phyloP scores from a whole-genome alignment of 2,329 filamentous ascomycete genomes.

The Alternaria consortialis region DNA sequence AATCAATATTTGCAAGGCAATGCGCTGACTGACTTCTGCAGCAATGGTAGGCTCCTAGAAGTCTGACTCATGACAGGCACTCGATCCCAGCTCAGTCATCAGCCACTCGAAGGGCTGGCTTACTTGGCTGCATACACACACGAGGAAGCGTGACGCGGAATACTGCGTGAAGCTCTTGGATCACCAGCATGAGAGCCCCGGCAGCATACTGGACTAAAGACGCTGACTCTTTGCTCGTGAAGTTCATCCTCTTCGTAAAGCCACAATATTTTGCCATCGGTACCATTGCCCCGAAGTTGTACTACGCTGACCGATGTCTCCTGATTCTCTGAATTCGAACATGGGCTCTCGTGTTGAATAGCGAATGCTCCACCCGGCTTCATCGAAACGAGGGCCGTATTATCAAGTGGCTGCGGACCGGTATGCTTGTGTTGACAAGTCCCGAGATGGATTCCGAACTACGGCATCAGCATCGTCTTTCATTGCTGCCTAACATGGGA shows the following conservation, averaged over 20 bases:
- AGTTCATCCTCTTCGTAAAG: not conserved
- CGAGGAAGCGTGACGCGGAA: not conserved
- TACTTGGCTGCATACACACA: not conserved
- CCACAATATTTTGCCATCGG: not conserved
- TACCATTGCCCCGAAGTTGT: not conserved
- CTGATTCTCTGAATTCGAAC: not conserved
- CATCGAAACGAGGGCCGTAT: not conserved
- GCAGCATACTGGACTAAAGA: not conserved
- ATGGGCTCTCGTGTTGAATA: not conserved
- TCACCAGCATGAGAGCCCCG: not conserved
- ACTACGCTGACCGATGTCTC: not conserved
- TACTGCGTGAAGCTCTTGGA: not conserved
- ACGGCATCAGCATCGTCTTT: not conserved
- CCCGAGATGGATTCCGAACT: not conserved
- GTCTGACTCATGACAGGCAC: not conserved
- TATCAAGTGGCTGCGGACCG: not conserved
- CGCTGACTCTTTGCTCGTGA: not conserved
- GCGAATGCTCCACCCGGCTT: not conserved
- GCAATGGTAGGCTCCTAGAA: not conserved
- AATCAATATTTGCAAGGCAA: not conserved
- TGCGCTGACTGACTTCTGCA: conserved; percentile 1
- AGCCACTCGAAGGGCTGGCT: not conserved
- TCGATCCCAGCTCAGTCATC: conserved; percentile 3
- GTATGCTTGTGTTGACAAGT: not conserved
- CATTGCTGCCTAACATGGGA: not conserved